Percentiles rank a stretch among this genome's conserved stretches.
These are phyloP conservation scores for Phytophthora pluvialis DNA, from an alignment of 352 stramenopile species.

Conservation along the genomic window DNA sequence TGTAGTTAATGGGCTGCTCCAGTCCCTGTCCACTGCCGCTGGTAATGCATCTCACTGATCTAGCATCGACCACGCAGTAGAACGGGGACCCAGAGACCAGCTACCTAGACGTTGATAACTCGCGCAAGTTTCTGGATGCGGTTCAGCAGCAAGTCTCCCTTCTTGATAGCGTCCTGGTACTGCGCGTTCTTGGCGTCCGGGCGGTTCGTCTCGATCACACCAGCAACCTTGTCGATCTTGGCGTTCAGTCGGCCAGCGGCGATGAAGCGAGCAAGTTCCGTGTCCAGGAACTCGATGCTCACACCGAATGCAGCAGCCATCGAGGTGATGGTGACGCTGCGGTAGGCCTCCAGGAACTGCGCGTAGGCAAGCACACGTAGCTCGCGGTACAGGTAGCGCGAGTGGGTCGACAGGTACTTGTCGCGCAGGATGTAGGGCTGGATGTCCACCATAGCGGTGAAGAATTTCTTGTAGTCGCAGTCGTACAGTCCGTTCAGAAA, in stretches of 20 bases:
- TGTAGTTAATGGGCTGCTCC: slow-evolving; percentile 17
- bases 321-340: slow-evolving; percentile 95
- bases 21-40: slow-evolving; percentile 6
- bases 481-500: slow-evolving; percentile 97
- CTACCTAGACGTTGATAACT: slow-evolving; percentile 93
- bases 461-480: slow-evolving; percentile 98
- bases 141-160: slow-evolving; percentile 98
- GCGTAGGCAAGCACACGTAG: slow-evolving; percentile 97
- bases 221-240: slow-evolving; percentile 99
- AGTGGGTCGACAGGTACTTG: slow-evolving; percentile 94
- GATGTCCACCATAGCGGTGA: slow-evolving; percentile 92
- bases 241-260: slow-evolving; percentile 95
- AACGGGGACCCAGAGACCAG: slow-evolving; percentile 4
- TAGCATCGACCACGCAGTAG: slow-evolving; percentile 22
- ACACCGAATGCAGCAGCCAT: slow-evolving; percentile 98
- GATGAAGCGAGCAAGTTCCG: slow-evolving; percentile 98
- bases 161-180: slow-evolving; percentile 99
- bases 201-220: slow-evolving; percentile 98
- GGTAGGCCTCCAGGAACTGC: slow-evolving; percentile 99
- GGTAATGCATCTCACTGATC: slow-evolving; percentile 7
- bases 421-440: slow-evolving; percentile 89
- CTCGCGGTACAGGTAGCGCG: slow-evolving; percentile 96
- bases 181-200: slow-evolving; percentile 98
- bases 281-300: slow-evolving; percentile 94
- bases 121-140: slow-evolving; percentile 98